Evolutionary conservation across 768 basidiomycete genomes (phyloP).

Genomic region (Suillus brevipes): DNA sequence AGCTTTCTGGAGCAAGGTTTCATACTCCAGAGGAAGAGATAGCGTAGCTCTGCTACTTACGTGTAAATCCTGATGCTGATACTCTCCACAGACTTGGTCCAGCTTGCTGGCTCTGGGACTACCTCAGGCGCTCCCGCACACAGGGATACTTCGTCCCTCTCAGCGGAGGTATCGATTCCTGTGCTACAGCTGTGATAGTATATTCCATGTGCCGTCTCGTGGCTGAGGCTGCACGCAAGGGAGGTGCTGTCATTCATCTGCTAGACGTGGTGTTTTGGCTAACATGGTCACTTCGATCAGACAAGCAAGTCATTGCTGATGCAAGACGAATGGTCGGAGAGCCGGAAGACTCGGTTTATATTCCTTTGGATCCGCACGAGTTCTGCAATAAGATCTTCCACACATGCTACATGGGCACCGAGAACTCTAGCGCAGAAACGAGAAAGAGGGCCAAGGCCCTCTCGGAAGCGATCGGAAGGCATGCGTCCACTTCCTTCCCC

Average conservation of each 20-base stretch:
- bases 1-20: conserved; percentile 43
- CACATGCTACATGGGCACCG: conserved; percentile 99
- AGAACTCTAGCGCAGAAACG: conserved; percentile 90
- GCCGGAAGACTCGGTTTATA: conserved; percentile 73
- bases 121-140: conserved; percentile 87
- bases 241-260: conserved; percentile 50
- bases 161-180: conserved; percentile 96
- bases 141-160: conserved; percentile 96
- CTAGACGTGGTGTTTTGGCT: background rate
- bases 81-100: conserved; percentile 75
- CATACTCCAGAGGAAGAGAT: conserved; percentile 96
- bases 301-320: conserved; percentile 85
- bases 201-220: conserved; percentile 96
- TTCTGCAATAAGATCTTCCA: conserved; percentile 89
- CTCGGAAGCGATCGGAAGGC: conserved; percentile 89
- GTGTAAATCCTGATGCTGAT: background rate
- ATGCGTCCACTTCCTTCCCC: conserved; percentile 11
- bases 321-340: conserved; percentile 89
- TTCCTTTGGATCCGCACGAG: conserved; percentile 86
- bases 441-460: conserved; percentile 83
- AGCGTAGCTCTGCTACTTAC: conserved; percentile 60
- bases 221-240: conserved; percentile 67
- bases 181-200: conserved; percentile 94
- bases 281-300: conserved; percentile 35
- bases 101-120: conserved; percentile 99